Conservation (phyloP, 768 basidiomycete genomes). For the Auricularia sp. region DNA sequence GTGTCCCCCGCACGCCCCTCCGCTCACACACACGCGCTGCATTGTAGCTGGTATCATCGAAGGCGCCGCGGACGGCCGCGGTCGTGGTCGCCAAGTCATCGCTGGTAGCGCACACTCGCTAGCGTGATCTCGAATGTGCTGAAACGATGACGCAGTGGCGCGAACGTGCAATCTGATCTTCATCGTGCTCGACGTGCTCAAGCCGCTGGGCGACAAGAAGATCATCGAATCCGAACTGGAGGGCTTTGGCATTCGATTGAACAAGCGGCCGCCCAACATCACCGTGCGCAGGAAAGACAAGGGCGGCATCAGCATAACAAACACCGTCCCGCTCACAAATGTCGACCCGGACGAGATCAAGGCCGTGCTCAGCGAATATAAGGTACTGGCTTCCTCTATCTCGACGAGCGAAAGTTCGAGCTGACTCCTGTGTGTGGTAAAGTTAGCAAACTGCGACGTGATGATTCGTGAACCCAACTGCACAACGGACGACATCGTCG, state of each 20-base stretch:
- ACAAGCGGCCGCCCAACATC: constrained; percentile 88
- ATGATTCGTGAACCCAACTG: constrained; percentile 88
- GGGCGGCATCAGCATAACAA: constrained; percentile 85
- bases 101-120: constrained; percentile 44
- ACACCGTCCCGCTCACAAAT: constrained; percentile 92
- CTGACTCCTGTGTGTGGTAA: neutral
- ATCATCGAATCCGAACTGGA: constrained; percentile 89
- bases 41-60: constrained; percentile 87
- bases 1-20: constrained; percentile 4
- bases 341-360: constrained; percentile 95
- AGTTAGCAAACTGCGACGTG: constrained; percentile 68
- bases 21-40: constrained; percentile 10
- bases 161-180: constrained; percentile 98
- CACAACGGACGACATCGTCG: constrained; percentile 92
- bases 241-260: constrained; percentile 95
- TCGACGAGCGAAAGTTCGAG: neutral
- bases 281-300: constrained; percentile 78
- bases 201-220: constrained; percentile 92
- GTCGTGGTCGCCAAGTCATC: constrained; percentile 90
- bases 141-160: constrained; percentile 50
- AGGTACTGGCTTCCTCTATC: constrained; percentile 28
- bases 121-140: neutral
- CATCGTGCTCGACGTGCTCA: constrained; percentile 95
- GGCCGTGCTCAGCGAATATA: constrained; percentile 89
- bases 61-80: constrained; percentile 92